Evolutionary conservation across 768 basidiomycete species (phyloP), one percentile per base, ranked within the genome.

Genomic region (Gloeostereum incarnatum): DNA sequence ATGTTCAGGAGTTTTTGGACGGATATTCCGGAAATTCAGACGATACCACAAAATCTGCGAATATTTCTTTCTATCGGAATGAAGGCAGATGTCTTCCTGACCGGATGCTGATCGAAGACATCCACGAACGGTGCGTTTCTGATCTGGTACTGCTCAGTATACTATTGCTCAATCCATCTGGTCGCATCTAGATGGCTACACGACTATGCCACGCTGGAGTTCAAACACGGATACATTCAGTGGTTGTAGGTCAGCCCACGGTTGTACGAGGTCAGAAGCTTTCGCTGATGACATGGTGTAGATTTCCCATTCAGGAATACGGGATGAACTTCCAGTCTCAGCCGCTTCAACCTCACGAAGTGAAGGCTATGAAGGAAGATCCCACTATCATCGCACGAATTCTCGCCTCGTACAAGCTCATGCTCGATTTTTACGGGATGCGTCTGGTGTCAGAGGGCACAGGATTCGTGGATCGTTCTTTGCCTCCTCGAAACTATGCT

Each of bases 401-500:
- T 21, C 38, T 77, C 3, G 56, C 55, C 20, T 84, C 83, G 14
- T 86, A 85, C 54, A 60, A 56, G 44, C 67, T 86, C 47, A 83
- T 89, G 78, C 69, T 87, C 19, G 79, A 81, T 53, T 86, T 87
- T 59, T 87, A 83, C 50, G 84, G 83, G 17, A 83, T 86, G 79
- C 62, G 63, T 20, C 68, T 86, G 22, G 57, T 75, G 27, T 70
- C 69, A 24, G 47, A 58, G 18, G 68, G 74, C 27, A 75, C 78
- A 0, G 83, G 83, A 3, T 65, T 78, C 18, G 47, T 86, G 11
- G 65, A 63, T 21, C 75, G 82, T 26, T 59, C 62, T 13, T 38
- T 61, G 37, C 65, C 62, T 22, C 73, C 72, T 23, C 54, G 62
- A 33, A 67, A 75, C 47, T 78, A 68, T 49, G 52, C 41, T n/a